Conservation (phyloP, 441 rosid genomes). For the Populus tomentosa region DNA sequence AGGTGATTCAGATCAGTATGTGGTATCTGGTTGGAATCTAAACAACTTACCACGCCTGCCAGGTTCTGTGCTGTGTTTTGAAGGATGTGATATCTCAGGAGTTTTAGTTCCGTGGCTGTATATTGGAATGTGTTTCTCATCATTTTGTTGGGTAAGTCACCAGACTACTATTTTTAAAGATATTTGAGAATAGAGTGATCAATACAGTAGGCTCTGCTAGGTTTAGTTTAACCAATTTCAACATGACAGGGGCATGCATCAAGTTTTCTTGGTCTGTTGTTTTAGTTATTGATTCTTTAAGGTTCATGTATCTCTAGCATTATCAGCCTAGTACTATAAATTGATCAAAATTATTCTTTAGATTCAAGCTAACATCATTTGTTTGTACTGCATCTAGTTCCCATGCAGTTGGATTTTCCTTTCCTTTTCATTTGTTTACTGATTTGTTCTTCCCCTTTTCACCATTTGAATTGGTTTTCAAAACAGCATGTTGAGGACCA, state of each 20-base stretch:
- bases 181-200: not conserved
- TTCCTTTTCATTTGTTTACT: not conserved
- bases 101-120: constrained; percentile 90
- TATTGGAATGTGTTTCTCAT: constrained; percentile 35
- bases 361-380: not conserved
- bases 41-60: constrained; percentile 87
- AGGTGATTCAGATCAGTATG: constrained; percentile 46
- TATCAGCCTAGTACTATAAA: not conserved
- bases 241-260: not conserved
- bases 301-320: not conserved
- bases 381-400: not conserved
- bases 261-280: not conserved
- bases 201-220: not conserved
- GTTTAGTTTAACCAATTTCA: not conserved
- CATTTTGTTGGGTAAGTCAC: constrained; percentile 89
- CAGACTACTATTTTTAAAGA: not conserved
- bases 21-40: constrained; percentile 79
- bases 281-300: not conserved
- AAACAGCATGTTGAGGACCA: constrained; percentile 96
- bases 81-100: constrained; percentile 90
- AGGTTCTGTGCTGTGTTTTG: constrained; percentile 84
- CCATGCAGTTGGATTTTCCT: not conserved
- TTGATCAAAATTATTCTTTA: not conserved
- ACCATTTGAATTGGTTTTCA: constrained; percentile 7
- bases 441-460: constrained; percentile 6